Evolutionary conservation across 1,284 basidiomycete species (phyloP).

Genomic region (Boletus mariae): DNA sequence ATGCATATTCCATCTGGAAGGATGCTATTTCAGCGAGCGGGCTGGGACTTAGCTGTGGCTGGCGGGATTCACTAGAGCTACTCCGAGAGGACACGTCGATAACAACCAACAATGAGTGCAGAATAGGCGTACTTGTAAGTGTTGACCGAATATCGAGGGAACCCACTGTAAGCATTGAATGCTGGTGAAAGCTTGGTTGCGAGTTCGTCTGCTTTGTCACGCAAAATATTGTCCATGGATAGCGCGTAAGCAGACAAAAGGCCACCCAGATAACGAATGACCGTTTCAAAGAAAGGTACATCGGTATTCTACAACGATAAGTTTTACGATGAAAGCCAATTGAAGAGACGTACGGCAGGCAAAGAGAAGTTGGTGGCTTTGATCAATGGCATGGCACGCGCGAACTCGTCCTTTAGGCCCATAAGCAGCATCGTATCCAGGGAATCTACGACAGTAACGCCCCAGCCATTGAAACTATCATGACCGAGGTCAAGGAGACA

Average conservation of each 20-base stretch:
- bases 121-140: constrained; percentile 40
- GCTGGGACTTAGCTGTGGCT: constrained; percentile 31
- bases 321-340: neutral
- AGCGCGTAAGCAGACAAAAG: constrained; percentile 81
- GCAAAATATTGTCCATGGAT: constrained; percentile 43
- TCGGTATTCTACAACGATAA: constrained; percentile 29
- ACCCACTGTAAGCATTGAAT: constrained; percentile 46
- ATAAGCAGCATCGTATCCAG: constrained; percentile 89
- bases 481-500: neutral
- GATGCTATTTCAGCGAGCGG: constrained; percentile 55
- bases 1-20: constrained; percentile 56
- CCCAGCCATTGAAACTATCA: constrained; percentile 79
- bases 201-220: constrained; percentile 51
- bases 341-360: constrained; percentile 28
- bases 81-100: neutral
- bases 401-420: constrained; percentile 78
- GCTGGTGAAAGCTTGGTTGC: constrained; percentile 48
- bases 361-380: constrained; percentile 60
- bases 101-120: neutral
- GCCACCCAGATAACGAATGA: constrained; percentile 85
- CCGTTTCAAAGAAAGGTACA: constrained; percentile 79
- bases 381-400: constrained; percentile 69
- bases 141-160: constrained; percentile 49
- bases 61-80: neutral
- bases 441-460: constrained; percentile 77